phyloP scores from a whole-genome alignment of 2,329 filamentous ascomycete species.

The Cladosporium sp. region DNA sequence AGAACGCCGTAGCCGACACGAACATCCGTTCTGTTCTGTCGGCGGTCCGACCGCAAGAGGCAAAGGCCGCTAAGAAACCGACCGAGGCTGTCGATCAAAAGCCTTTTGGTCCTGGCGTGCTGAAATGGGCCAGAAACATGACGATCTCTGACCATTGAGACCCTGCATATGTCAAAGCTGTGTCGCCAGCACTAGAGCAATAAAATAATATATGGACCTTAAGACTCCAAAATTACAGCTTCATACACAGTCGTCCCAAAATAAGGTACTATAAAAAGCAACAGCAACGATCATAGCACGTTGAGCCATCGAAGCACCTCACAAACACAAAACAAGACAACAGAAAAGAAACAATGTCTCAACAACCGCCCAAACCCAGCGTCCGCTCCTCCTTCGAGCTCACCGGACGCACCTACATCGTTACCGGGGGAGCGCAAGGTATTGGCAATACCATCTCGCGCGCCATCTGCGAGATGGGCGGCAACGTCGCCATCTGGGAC shows the following conservation, averaged over 20 bases:
- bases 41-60: too few relatives aligned
- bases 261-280: neutral
- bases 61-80: too few relatives aligned
- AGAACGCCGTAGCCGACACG: neutral
- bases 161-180: neutral
- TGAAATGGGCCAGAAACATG: too few relatives aligned
- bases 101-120: too few relatives aligned
- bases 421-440: constrained; percentile 26
- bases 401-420: constrained; percentile 23
- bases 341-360: neutral
- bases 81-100: too few relatives aligned
- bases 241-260: neutral
- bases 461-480: constrained; percentile 25
- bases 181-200: neutral
- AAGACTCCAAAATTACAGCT: neutral
- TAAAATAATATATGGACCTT: neutral
- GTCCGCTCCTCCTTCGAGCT: constrained; percentile 18
- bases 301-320: neutral
- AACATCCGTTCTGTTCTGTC: too few relatives aligned
- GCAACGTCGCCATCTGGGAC: constrained; percentile 57
- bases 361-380: neutral
- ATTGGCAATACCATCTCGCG: constrained; percentile 25
- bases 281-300: neutral
- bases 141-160: neutral
- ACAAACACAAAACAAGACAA: neutral